phyloP scores from a whole-genome alignment of 1,284 basidiomycete species.

The Takashimella tepidaria region DNA sequence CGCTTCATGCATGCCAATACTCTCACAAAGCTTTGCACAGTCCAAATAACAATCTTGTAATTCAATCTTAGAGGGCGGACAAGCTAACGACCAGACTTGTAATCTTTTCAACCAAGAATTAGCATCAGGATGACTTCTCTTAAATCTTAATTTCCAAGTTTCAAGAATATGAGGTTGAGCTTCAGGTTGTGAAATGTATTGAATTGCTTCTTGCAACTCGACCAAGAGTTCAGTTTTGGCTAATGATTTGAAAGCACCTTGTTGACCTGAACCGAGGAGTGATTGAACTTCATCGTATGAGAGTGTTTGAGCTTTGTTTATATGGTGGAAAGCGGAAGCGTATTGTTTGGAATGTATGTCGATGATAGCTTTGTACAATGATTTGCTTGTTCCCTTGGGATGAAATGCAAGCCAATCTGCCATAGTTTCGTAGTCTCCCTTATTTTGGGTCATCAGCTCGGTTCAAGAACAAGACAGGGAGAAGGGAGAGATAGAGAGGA shows the following conservation, averaged over 20 bases:
- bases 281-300: conserved; percentile 40
- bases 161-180: conserved; percentile 21
- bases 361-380: conserved; percentile 44
- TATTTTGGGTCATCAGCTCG: neutral
- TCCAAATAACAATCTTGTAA: conserved; percentile 37
- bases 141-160: conserved; percentile 30
- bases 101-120: conserved; percentile 39
- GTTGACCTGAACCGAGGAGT: conserved; percentile 26
- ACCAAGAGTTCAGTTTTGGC: conserved; percentile 40
- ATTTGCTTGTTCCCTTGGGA: conserved; percentile 39
- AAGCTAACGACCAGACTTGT: conserved; percentile 37
- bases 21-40: conserved; percentile 38
- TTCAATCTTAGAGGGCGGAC: conserved; percentile 22
- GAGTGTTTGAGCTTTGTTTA: conserved; percentile 36
- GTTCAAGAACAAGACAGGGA: neutral
- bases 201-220: conserved; percentile 42
- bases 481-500: neutral
- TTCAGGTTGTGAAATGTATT: conserved; percentile 37
- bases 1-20: conserved; percentile 28
- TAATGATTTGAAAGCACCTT: conserved; percentile 33
- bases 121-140: conserved; percentile 34
- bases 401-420: conserved; percentile 39
- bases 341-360: conserved; percentile 36
- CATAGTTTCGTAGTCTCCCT: conserved; percentile 42
- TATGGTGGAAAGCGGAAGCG: conserved; percentile 35